Evolutionary conservation across 805 yeast species (phyloP).

Genomic region (Hanseniaspora meyeri): DNA sequence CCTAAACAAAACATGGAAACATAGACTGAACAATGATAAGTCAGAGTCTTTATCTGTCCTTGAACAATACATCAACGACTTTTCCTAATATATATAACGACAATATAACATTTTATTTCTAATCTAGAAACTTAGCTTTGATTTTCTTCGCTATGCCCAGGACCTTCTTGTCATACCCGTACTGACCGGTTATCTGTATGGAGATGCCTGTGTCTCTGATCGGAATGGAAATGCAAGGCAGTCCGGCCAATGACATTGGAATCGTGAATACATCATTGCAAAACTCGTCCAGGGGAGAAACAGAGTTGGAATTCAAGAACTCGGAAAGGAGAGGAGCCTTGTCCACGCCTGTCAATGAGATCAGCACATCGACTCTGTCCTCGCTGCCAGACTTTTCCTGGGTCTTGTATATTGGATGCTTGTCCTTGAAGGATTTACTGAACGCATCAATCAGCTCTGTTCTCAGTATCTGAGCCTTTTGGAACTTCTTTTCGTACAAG

Average conservation of each 20-base stretch:
- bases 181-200: constrained; percentile 74
- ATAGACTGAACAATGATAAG: constrained; percentile 8
- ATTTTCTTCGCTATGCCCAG: constrained; percentile 30
- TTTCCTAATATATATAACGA: neutral
- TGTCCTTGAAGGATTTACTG: constrained; percentile 44
- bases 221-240: constrained; percentile 79
- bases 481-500: constrained; percentile 54
- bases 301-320: constrained; percentile 27
- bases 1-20: neutral
- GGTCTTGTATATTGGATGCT: constrained; percentile 31
- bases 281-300: constrained; percentile 48
- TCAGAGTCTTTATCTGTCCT: neutral
- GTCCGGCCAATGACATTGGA: constrained; percentile 83
- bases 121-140: neutral
- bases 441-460: constrained; percentile 50
- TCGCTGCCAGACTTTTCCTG: constrained; percentile 15
- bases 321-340: constrained; percentile 43
- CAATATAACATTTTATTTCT: neutral
- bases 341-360: constrained; percentile 60
- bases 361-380: constrained; percentile 50
- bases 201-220: constrained; percentile 36
- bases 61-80: neutral
- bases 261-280: constrained; percentile 76
- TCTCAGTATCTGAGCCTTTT: constrained; percentile 62
- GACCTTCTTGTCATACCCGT: constrained; percentile 62